Conservation (phyloP, 495 filamentous ascomycete species). For the Trichoderma parareesei region DNA sequence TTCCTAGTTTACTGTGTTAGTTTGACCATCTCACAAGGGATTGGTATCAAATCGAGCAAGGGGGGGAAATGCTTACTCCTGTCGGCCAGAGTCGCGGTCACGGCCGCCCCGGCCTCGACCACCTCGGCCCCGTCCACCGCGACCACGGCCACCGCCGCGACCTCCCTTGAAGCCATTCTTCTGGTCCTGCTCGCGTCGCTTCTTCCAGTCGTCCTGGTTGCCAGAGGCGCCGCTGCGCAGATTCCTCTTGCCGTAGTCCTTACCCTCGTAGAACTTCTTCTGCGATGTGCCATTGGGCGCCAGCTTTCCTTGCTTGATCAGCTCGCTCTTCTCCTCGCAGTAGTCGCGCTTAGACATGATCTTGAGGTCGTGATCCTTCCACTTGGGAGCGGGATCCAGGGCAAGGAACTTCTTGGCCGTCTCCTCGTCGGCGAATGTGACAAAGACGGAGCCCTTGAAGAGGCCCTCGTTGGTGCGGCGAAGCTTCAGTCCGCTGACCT, state of each 20-base stretch:
- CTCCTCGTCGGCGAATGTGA: slow-evolving; percentile 75
- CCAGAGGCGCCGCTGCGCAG: slow-evolving; percentile 29
- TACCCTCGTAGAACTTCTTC: slow-evolving; percentile 29
- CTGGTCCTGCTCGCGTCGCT: slow-evolving; percentile 57
- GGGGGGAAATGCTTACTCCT: slow-evolving; percentile 22
- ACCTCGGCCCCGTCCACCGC: slow-evolving; percentile 32
- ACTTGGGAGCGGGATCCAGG: slow-evolving; percentile 73
- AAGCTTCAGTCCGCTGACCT: slow-evolving; percentile 75
- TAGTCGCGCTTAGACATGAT: slow-evolving; percentile 88
- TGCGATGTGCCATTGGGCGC: slow-evolving; percentile 34
- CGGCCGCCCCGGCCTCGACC: slow-evolving; percentile 28
- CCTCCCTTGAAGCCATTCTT: slow-evolving; percentile 51
- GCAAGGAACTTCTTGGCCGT: slow-evolving; percentile 67
- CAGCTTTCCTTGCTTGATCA: slow-evolving; percentile 67
- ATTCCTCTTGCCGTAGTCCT: slow-evolving; percentile 24
- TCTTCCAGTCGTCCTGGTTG: slow-evolving; percentile 58
- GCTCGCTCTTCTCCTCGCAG: slow-evolving; percentile 62
- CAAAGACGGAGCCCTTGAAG: slow-evolving; percentile 94
- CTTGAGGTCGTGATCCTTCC: slow-evolving; percentile 60
- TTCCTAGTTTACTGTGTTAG: slow-evolving; percentile 10
- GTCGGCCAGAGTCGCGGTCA: slow-evolving; percentile 19
- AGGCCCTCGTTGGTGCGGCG: slow-evolving; percentile 57
- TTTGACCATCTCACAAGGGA: neutral
- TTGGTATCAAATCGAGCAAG: neutral
- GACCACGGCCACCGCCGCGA: slow-evolving; percentile 33